Conservation (phyloP, 2,329 filamentous ascomycete genomes). For the Colletotrichum filicis region DNA sequence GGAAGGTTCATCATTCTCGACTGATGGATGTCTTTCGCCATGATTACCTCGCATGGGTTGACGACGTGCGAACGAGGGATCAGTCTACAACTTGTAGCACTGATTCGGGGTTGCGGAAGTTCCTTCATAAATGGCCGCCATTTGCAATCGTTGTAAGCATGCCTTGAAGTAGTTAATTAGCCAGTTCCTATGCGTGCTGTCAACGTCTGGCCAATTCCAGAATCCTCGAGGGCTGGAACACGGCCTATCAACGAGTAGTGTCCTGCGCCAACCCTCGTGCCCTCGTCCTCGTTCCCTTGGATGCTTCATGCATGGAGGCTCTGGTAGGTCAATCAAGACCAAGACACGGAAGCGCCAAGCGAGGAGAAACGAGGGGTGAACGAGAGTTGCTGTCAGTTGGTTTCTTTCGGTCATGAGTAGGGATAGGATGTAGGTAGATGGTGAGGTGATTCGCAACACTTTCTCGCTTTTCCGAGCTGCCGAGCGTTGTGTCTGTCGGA, state of each 20-base stretch:
- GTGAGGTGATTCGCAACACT: slow-evolving; percentile 20
- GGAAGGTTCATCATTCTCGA: slow-evolving; percentile 23
- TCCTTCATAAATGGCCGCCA: background rate
- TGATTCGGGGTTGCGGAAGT: background rate
- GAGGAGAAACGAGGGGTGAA: slow-evolving; percentile 8
- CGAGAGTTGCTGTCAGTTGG: slow-evolving; percentile 23
- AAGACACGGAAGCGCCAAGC: background rate
- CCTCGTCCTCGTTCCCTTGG: background rate
- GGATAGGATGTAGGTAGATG: slow-evolving; percentile 2
- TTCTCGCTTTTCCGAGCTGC: slow-evolving; percentile 30
- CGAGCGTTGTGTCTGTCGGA: slow-evolving; percentile 23
- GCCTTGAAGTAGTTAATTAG: background rate
- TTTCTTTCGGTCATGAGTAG: background rate
- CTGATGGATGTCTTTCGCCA: slow-evolving; percentile 2
- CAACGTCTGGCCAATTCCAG: slow-evolving; percentile 27
- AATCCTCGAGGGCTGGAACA: slow-evolving; percentile 2
- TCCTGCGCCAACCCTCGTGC: background rate
- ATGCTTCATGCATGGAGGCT: slow-evolving; percentile 4
- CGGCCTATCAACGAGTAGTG: slow-evolving; percentile 15
- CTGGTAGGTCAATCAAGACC: slow-evolving; percentile 14
- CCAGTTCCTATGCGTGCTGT: slow-evolving; percentile 5
- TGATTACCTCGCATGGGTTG: slow-evolving; percentile 1
- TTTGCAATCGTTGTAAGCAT: background rate
- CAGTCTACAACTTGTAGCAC: background rate
- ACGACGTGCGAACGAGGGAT: slow-evolving; percentile 2